A percentile compares a stretch with the other conserved stretches of the same genome.
Evolutionary conservation across 2,329 filamentous ascomycete species (phyloP).

Genomic region (Dothideomycetes sp.): DNA sequence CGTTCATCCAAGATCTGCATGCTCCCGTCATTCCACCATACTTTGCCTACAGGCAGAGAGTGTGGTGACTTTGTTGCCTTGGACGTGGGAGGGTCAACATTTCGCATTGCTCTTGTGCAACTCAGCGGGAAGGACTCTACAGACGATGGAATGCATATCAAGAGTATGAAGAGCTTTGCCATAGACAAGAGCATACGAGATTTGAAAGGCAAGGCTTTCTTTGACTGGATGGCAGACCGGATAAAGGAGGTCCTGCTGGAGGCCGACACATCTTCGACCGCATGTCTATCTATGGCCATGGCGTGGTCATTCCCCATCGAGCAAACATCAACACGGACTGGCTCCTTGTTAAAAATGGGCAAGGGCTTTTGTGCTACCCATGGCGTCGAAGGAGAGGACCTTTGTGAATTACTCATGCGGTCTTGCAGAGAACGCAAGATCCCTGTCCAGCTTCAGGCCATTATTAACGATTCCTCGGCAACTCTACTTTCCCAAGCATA

Average conservation of each 20-base stretch:
- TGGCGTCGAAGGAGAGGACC: conserved; percentile 49
- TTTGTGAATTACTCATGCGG: conserved; percentile 49
- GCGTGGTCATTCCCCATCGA: conserved; percentile 60
- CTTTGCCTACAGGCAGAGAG: conserved; percentile 51
- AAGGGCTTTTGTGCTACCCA: conserved; percentile 55
- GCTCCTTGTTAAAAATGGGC: conserved; percentile 52
- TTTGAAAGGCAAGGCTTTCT: conserved; percentile 49
- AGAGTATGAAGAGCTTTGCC: conserved; percentile 44
- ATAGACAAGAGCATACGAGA: conserved; percentile 50
- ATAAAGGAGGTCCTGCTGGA: conserved; percentile 46
- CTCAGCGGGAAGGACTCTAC: conserved; percentile 36
- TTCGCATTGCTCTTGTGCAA: conserved; percentile 53
- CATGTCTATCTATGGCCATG: conserved; percentile 48
- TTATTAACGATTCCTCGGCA: conserved; percentile 56
- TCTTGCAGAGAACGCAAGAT: conserved; percentile 46
- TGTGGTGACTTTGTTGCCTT: conserved; percentile 52
- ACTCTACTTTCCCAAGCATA: conserved; percentile 55
- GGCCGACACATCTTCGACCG: conserved; percentile 26
- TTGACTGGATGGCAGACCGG: conserved; percentile 57
- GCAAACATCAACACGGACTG: conserved; percentile 51
- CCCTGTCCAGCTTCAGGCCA: conserved; percentile 51
- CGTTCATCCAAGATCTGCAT: conserved; percentile 51
- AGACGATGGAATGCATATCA: conserved; percentile 40
- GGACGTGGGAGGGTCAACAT: conserved; percentile 58
- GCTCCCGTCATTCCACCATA: conserved; percentile 56